Evolutionary conservation across 306 rosid species (phyloP).

Genomic region (Rosa chinensis): DNA sequence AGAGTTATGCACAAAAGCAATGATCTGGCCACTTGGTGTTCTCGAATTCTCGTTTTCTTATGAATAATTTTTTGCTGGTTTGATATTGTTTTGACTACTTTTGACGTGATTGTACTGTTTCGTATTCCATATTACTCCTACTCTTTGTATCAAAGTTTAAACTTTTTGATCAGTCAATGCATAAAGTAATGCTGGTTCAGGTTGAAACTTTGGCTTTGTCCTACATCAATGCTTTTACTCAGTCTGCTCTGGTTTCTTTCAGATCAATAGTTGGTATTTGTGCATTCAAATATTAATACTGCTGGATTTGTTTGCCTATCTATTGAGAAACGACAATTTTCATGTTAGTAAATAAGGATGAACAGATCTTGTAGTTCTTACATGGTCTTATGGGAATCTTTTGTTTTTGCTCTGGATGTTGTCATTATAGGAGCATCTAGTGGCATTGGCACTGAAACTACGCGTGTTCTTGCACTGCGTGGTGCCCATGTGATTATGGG

Average conservation of each 20-base stretch:
- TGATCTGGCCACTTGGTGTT: neutral
- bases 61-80: neutral
- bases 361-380: neutral
- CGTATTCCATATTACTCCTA: neutral
- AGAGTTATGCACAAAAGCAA: neutral
- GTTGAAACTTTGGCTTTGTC: neutral
- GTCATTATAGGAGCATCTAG: constrained; percentile 64
- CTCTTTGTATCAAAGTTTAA: neutral
- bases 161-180: neutral
- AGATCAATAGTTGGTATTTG: neutral
- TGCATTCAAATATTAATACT: neutral
- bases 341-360: neutral
- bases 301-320: neutral
- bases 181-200: neutral
- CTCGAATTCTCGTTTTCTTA: neutral
- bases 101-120: neutral
- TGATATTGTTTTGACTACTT: neutral
- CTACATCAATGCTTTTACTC: neutral
- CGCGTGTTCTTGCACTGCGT: constrained; percentile 80
- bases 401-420: constrained; percentile 21
- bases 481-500: constrained; percentile 86
- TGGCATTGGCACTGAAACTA: constrained; percentile 82
- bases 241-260: neutral
- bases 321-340: neutral
- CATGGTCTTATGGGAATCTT: neutral